These are phyloP conservation scores for Fonsecaea erecta DNA, from an alignment of 2,329 filamentous ascomycete species.

Conservation along the genomic window DNA sequence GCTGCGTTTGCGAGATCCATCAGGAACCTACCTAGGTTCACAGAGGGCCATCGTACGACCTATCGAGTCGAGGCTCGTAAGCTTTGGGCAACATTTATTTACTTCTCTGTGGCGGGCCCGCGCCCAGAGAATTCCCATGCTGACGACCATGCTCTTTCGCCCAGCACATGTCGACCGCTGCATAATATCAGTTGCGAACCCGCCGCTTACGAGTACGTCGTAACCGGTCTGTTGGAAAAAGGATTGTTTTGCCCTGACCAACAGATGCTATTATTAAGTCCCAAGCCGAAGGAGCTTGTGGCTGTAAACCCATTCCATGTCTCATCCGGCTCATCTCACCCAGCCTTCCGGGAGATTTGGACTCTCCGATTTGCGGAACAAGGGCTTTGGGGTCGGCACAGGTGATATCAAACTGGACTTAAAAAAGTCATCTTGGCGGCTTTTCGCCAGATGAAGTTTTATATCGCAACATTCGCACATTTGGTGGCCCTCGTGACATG, in stretches of 20 bases:
- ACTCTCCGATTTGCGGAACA: not conserved
- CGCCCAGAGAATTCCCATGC: not conserved
- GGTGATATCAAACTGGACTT: not conserved
- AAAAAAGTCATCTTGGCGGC: not conserved
- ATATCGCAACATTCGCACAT: not conserved
- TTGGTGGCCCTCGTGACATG: not conserved
- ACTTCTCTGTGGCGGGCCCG: not conserved
- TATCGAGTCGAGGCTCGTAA: not conserved
- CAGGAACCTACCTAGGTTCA: not conserved
- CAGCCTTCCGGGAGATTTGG: not conserved
- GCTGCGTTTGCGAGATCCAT: not conserved
- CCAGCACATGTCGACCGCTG: not conserved
- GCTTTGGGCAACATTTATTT: not conserved
- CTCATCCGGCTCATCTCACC: constrained; percentile 1
- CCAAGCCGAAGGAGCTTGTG: not conserved
- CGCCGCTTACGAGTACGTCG: not conserved
- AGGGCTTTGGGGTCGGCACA: not conserved
- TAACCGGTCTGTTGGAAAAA: not conserved
- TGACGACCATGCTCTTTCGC: not conserved
- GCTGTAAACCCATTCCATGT: not conserved
- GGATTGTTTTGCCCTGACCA: not conserved
- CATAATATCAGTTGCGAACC: not conserved
- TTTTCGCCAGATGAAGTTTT: not conserved
- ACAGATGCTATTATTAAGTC: not conserved
- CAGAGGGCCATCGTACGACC: not conserved